Conservation (phyloP, 495 filamentous ascomycete genomes). For the Penicillium lividum region DNA sequence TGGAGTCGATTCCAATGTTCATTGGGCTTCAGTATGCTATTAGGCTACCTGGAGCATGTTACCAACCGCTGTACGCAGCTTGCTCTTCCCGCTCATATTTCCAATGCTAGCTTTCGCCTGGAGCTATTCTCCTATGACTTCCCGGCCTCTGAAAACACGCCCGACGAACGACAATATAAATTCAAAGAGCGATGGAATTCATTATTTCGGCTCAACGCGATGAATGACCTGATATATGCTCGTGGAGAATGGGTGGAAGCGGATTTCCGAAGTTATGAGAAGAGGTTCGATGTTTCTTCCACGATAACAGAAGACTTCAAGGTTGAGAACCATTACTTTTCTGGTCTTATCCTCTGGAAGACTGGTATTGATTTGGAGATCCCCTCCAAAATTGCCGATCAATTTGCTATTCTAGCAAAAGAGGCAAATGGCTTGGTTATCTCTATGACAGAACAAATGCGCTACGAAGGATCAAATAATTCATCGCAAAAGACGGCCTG, state of each 20-base stretch:
- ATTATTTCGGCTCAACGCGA: background rate
- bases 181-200: background rate
- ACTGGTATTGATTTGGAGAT: background rate
- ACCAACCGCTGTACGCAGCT: background rate
- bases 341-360: slow-evolving; percentile 2
- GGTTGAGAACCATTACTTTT: background rate
- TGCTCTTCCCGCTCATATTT: background rate
- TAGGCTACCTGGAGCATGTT: background rate
- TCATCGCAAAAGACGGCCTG: background rate
- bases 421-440: background rate
- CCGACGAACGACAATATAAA: background rate
- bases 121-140: slow-evolving; percentile 4
- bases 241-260: background rate
- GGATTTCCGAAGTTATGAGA: background rate
- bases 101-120: background rate
- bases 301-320: background rate
- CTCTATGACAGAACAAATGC: background rate
- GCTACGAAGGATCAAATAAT: background rate
- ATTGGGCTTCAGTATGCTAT: slow-evolving; percentile 2
- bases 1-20: slow-evolving; percentile 1
- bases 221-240: background rate
- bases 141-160: background rate
- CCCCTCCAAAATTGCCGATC: background rate
- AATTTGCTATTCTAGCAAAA: background rate
- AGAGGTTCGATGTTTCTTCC: background rate